Base-by-base conservation (phyloP, 1,284 basidiomycete genomes). In the Puccinia coronata region DNA sequence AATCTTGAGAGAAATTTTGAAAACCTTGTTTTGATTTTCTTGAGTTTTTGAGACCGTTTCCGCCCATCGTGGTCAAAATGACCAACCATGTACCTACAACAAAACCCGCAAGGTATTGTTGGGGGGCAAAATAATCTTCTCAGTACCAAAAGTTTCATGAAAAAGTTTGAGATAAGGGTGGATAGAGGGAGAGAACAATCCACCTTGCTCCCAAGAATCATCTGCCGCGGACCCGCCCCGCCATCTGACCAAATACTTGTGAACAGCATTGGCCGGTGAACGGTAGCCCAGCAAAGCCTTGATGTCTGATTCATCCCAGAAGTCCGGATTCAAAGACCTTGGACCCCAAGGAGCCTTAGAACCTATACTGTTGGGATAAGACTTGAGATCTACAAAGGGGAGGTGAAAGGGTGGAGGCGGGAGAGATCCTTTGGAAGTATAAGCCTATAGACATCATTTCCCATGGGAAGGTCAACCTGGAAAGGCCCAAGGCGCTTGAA, bases 161-260 rank as follows among this genome's bases (percentile, higher is more conserved):
- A n/a, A n/a, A n/a, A n/a, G n/a, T n/a, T n/a, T n/a, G n/a, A n/a
- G n/a, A n/a, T n/a, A n/a, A n/a, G n/a, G n/a, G n/a, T n/a, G n/a
- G n/a, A n/a, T n/a, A n/a, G n/a, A n/a, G n/a, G n/a, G n/a, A n/a
- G n/a, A n/a, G n/a, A n/a, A n/a, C n/a, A n/a, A n/a, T n/a, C n/a
- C n/a, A n/a, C n/a, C n/a, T n/a, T n/a, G n/a, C n/a, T n/a, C n/a
- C 63, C 63, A 67, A 23, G 63, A 36, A 67, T 67, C 63, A 67
- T 67, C 63, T 14, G 63, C 63, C 34, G n/a, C n/a, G n/a, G n/a
- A n/a, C n/a, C n/a, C n/a, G n/a, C n/a, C n/a, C n/a, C n/a, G n/a
- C n/a, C n/a, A n/a, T n/a, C n/a, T n/a, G n/a, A n/a, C n/a, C n/a
- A n/a, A n/a, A n/a, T n/a, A n/a, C n/a, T n/a, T n/a, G 34, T 34